Evolutionary conservation across 1,284 basidiomycete genomes (phyloP), one percentile per base, ranked within the genome.

Genomic region (Microbotryum lychnidis-dioicae): DNA sequence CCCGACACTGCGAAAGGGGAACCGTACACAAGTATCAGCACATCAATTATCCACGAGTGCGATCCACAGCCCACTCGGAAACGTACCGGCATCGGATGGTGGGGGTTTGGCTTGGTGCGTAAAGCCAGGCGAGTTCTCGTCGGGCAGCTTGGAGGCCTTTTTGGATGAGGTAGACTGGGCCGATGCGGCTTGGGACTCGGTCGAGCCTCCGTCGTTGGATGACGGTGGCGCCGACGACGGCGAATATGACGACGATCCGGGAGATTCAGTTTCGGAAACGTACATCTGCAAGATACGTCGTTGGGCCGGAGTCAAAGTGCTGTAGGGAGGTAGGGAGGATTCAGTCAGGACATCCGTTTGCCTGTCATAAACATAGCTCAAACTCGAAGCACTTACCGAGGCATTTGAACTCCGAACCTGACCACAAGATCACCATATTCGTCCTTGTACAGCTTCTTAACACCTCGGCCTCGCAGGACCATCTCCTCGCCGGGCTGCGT

Each of bases 401-500:
- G 96, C 70, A 98, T 83, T 71, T 87, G 83, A 50, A 97, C 82
- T 54, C 82, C 83, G 78, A 97, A 98, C 54, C 85, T 84, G 60
- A 98, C 89, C 73, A 93, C 88, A 62, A 97, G 77, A 77, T 98
- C 94, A 52, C 94, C 94, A 44, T 75, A 63, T 44, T 76, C 76
- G 27, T 70, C 66, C 61, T 67, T 69, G 66, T 71, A 68, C 50
- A 72, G 80, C 53, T 83, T 81, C 59, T 85, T 80, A 50, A 97
- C 85, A 47, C 96, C 96, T 62, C 90, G 85, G 42, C 87, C 86
- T 77, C 89, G 89, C 71, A 99, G 77, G 18, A 97, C 87, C 83
- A 96, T 94, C 76, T 97, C 92, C 77, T 98, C 91, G 21, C 92
- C 93, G 71, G 89, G 90, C 76, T 98, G 94, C 3, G 96, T 97